phyloP scores from a whole-genome alignment of 805 yeast genomes.

The Ogataea nitratoaversa region DNA sequence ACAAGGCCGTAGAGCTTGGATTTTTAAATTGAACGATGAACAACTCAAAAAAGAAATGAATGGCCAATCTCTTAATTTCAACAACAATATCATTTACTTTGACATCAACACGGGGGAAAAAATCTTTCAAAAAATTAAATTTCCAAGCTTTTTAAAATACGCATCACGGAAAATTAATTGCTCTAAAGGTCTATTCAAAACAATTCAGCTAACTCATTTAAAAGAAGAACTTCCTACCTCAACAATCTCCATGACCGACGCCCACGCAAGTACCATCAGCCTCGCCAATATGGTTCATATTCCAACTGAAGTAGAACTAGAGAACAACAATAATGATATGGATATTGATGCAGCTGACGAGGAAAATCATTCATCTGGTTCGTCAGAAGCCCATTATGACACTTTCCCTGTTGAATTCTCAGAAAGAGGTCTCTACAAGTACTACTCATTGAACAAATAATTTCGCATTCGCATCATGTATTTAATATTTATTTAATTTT shows the following conservation, averaged over 20 bases:
- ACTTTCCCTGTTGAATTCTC: conserved; percentile 51
- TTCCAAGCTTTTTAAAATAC: conserved; percentile 48
- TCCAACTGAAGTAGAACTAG: background rate
- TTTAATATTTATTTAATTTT: too few species aligned
- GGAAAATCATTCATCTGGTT: conserved; percentile 5
- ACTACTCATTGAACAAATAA: conserved; percentile 50
- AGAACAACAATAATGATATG: conserved; percentile 27
- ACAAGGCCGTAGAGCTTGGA: conserved; percentile 80
- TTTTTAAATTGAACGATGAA: conserved; percentile 42
- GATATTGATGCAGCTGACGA: conserved; percentile 1
- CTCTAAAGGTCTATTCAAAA: conserved; percentile 46
- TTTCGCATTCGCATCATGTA: too few species aligned
- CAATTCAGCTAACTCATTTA: conserved; percentile 1
- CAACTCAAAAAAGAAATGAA: conserved; percentile 20
- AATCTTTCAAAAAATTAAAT: conserved; percentile 40
- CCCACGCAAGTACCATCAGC: background rate
- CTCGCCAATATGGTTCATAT: background rate
- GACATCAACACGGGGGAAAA: conserved; percentile 64
- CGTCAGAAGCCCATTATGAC: conserved; percentile 33
- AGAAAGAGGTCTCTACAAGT: conserved; percentile 52
- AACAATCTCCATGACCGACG: background rate
- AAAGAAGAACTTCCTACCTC: conserved; percentile 1
- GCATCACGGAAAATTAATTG: conserved; percentile 53
- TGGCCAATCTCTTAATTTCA: conserved; percentile 24
- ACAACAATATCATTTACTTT: conserved; percentile 45